phyloP scores from a whole-genome alignment of 73 alveolate genomes.

The Symbiodinium natans region DNA sequence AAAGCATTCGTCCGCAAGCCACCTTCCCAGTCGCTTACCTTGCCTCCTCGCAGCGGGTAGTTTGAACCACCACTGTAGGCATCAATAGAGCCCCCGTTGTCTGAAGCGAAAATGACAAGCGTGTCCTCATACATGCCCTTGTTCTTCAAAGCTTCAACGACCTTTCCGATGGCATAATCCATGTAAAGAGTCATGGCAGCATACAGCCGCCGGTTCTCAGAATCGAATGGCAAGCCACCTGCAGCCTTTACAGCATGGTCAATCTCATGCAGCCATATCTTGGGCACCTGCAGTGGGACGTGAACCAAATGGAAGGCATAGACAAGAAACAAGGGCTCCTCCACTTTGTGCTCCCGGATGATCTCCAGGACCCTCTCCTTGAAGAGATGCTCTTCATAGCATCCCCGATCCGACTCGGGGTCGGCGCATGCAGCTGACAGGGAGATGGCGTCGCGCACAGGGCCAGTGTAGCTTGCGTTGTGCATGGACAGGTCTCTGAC shows the following conservation, averaged over 20 bases:
- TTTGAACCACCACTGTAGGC: slow-evolving; percentile 70
- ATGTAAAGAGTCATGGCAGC: slow-evolving; percentile 33
- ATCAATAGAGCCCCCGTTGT: slow-evolving; percentile 90
- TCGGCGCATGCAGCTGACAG: slow-evolving; percentile 38
- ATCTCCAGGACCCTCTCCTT: slow-evolving; percentile 4
- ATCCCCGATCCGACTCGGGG: not conserved
- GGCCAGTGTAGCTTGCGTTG: slow-evolving; percentile 54
- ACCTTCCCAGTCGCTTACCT: not conserved
- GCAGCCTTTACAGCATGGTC: not conserved
- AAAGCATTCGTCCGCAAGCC: slow-evolving; percentile 12
- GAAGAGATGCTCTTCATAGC: slow-evolving; percentile 40
- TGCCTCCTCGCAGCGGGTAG: slow-evolving; percentile 61
- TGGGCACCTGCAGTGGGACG: slow-evolving; percentile 1
- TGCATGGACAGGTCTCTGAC: slow-evolving; percentile 61
- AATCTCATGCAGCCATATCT: not conserved
- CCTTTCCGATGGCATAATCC: not conserved
- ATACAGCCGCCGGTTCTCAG: not conserved
- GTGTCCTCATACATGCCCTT: slow-evolving; percentile 49
- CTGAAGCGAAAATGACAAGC: slow-evolving; percentile 71
- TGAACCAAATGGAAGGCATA: not conserved
- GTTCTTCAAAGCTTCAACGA: not conserved
- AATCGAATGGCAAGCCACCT: not conserved
- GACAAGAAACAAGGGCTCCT: not conserved
- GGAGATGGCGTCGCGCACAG: slow-evolving; percentile 17
- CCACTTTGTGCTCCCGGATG: not conserved